Conservation (phyloP, 352 stramenopile species). For the Globisporangium uncinulatum region DNA sequence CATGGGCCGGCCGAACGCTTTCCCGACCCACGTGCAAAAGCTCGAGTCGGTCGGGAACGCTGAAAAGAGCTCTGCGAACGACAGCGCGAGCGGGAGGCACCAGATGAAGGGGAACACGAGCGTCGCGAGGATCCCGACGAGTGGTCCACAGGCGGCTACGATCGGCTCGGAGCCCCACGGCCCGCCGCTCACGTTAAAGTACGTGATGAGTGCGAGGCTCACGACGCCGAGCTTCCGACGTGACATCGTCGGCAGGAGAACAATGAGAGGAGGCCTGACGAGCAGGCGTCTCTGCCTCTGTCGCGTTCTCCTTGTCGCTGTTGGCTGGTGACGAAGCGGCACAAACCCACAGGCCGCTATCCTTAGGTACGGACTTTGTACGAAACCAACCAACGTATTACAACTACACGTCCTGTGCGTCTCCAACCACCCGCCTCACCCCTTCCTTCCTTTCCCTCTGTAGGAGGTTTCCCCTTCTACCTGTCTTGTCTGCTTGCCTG, state of each 20-base stretch:
- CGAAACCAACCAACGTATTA: too few relatives aligned
- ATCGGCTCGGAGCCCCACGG: conserved; percentile 67
- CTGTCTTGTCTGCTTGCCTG: not conserved
- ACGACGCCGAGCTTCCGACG: conserved; percentile 60
- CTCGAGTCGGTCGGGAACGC: conserved; percentile 76
- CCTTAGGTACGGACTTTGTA: too few relatives aligned
- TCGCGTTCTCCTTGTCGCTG: too few relatives aligned
- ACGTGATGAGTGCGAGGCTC: conserved; percentile 70
- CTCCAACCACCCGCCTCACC: too few relatives aligned
- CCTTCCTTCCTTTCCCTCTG: too few relatives aligned
- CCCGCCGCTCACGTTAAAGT: conserved; percentile 73
- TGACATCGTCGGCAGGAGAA: conserved; percentile 12
- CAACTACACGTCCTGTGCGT: too few relatives aligned
- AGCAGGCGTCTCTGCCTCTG: too few relatives aligned
- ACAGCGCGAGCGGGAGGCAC: conserved; percentile 62
- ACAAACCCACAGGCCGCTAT: too few relatives aligned
- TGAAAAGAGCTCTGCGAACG: conserved; percentile 74
- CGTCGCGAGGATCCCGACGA: conserved; percentile 61
- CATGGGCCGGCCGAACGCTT: conserved; percentile 76
- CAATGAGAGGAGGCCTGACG: too few relatives aligned
- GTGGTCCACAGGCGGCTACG: conserved; percentile 48
- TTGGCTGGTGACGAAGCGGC: too few relatives aligned
- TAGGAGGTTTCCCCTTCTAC: too few relatives aligned
- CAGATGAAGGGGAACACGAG: conserved; percentile 66
- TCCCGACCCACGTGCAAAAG: conserved; percentile 78